These are phyloP conservation scores for Cardamine chenopodiifolia DNA, from an alignment of 345 rosid genomes.

Conservation along the genomic window DNA sequence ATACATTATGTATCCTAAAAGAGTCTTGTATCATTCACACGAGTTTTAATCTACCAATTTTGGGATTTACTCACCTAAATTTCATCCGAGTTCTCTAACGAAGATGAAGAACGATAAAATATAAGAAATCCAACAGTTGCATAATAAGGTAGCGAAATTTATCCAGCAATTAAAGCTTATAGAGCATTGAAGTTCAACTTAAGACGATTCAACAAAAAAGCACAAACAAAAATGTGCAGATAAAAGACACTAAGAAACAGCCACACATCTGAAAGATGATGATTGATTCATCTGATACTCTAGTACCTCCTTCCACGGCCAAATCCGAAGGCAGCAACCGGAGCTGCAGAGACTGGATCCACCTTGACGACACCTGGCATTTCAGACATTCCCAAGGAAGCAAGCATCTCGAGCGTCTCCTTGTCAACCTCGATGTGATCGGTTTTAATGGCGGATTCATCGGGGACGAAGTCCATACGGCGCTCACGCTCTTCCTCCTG, in stretches of 20 bases:
- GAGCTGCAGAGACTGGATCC: slow-evolving; percentile 44
- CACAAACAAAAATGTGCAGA: slow-evolving; percentile 21
- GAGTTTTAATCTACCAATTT: neutral
- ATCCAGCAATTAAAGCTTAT: slow-evolving; percentile 26
- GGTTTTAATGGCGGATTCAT: slow-evolving; percentile 66
- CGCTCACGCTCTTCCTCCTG: slow-evolving; percentile 84
- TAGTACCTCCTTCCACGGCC: slow-evolving; percentile 53
- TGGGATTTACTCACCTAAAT: neutral
- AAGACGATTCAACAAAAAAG: slow-evolving; percentile 1
- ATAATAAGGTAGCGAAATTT: neutral
- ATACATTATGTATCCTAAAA: slow-evolving; percentile 13
- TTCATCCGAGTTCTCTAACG: neutral
- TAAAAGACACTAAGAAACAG: neutral
- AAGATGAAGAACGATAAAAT: neutral
- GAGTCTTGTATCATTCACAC: neutral
- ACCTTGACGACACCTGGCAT: slow-evolving; percentile 50
- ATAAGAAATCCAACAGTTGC: neutral
- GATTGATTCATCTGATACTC: neutral
- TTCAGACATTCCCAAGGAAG: slow-evolving; percentile 61
- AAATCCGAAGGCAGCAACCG: slow-evolving; percentile 27
- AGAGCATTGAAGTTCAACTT: neutral
- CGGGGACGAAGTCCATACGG: slow-evolving; percentile 76
- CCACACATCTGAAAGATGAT: neutral
- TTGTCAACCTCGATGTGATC: slow-evolving; percentile 64
- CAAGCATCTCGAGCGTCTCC: slow-evolving; percentile 70